Evolutionary conservation across 2,329 filamentous ascomycete genomes (phyloP), one percentile per base, ranked within the genome.

Genomic region (Sporothrix schenckii): DNA sequence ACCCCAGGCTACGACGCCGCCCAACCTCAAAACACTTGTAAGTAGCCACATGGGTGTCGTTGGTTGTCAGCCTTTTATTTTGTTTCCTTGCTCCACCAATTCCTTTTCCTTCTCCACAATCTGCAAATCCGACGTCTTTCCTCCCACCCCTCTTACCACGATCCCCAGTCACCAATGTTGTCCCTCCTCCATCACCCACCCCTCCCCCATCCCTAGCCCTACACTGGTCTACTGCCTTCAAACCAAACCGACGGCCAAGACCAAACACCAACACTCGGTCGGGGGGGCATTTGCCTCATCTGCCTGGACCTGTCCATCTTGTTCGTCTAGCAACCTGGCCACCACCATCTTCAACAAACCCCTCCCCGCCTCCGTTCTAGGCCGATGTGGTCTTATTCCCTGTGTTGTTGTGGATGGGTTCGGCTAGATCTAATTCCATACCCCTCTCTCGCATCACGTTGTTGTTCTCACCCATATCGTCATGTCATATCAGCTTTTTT

Each of bases 391-490:
- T 47, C n/a, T 27, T 27, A 47, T 27, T 6, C 58, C 58, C 58
- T 63, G 39, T 61, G 39, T 34, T 63, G 7, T 39, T 63, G 39
- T 63, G 58, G 58, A 47, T 47, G 10, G 58, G 11, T 21, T 44
- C 27, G 58, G 14, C n/a, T 34, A 47, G 21, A 47, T 63, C 58
- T 27, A 19, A 47, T 47, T 63, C 21, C 21, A 63, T 47, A 47
- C 58, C 58, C 39, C 41, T 47, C 58, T 67, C 39, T 58, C 49
- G 30, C 30, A 71, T 71, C 69, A 72, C 71, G 69, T 58, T 69
- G 53, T 69, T 34, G 11, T 47, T 47, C 50, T 27, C 49, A 27
- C 21, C 34, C 54, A 70, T 70, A 68, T 72, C 68, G 69, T 58
- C 68, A 70, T 68, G 16, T 27, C 49, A 24, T 56, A 24, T 39